Percentiles rank a stretch among this genome's conserved stretches.
Conservation (phyloP, 2,329 filamentous ascomycete genomes). For the Dissoconium aciculare region DNA sequence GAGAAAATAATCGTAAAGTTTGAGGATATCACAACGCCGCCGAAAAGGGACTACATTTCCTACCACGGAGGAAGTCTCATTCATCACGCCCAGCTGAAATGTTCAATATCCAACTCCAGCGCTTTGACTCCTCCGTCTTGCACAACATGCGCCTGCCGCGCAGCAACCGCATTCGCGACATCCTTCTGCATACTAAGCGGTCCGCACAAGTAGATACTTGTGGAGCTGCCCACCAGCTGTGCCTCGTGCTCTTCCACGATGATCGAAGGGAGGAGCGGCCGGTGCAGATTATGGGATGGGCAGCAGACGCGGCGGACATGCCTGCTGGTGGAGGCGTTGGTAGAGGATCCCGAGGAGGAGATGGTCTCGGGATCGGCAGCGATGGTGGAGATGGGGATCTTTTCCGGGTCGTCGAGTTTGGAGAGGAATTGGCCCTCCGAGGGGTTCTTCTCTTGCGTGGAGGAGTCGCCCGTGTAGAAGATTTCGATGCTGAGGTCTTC, state of each 20-base stretch:
- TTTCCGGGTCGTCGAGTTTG: conserved; percentile 8
- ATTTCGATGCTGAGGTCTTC: conserved; percentile 10
- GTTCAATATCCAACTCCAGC: conserved; percentile 35
- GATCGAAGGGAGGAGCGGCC: conserved; percentile 24
- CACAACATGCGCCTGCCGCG: conserved; percentile 27
- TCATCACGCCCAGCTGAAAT: conserved; percentile 32
- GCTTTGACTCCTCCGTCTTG: conserved; percentile 17
- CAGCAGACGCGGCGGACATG: too few relatives aligned
- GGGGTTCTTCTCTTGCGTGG: conserved; percentile 2
- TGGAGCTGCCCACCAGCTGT: conserved; percentile 10
- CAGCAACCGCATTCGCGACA: conserved; percentile 33
- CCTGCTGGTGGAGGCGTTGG: conserved; percentile 19
- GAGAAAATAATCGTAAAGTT: too few relatives aligned
- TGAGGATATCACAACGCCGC: too few relatives aligned
- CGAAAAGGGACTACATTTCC: too few relatives aligned
- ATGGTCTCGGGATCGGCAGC: neutral
- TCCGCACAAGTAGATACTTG: conserved; percentile 31
- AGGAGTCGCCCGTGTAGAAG: conserved; percentile 10
- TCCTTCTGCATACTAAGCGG: conserved; percentile 34
- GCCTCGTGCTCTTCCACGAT: conserved; percentile 15
- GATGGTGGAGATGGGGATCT: neutral
- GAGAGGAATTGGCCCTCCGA: conserved; percentile 3
- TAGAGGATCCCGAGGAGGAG: conserved; percentile 8
- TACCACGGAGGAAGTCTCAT: too few relatives aligned
- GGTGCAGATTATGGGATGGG: conserved; percentile 14